These are phyloP conservation scores for Populus pruinosa DNA, from an alignment of 345 rosid species.

Conservation along the genomic window DNA sequence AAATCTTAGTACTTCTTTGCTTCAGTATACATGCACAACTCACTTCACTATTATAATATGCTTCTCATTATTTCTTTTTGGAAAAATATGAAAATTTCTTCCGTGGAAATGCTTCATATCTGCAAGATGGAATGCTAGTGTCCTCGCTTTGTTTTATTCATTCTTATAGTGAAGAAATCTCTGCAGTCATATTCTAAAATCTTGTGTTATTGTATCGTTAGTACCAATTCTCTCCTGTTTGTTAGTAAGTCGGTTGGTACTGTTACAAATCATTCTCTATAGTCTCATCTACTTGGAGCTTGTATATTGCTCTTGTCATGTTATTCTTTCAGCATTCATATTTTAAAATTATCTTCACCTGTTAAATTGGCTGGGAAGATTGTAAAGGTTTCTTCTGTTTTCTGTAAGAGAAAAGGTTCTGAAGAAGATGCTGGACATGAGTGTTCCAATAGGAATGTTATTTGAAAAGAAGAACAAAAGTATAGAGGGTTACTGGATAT, in stretches of 20 bases:
- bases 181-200: not conserved
- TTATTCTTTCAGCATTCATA: not conserved
- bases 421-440: not conserved
- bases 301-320: not conserved
- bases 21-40: not conserved
- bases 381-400: not conserved
- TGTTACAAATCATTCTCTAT: not conserved
- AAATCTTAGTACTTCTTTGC: slow-evolving; percentile 1
- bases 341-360: not conserved
- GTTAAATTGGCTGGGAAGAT: not conserved
- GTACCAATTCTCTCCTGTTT: not conserved
- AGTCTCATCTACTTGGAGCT: not conserved
- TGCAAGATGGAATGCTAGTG: not conserved
- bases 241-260: not conserved
- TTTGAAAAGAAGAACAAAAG: not conserved
- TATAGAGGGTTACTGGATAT: not conserved
- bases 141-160: not conserved
- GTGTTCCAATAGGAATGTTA: not conserved
- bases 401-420: not conserved
- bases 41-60: not conserved
- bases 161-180: not conserved
- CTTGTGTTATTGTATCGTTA: not conserved
- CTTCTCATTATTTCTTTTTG: not conserved
- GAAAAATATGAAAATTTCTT: not conserved
- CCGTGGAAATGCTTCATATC: not conserved